A percentile compares a stretch with the other conserved stretches of the same genome.
phyloP scores from a whole-genome alignment of 768 basidiomycete species.

The Mycena rebaudengoi region DNA sequence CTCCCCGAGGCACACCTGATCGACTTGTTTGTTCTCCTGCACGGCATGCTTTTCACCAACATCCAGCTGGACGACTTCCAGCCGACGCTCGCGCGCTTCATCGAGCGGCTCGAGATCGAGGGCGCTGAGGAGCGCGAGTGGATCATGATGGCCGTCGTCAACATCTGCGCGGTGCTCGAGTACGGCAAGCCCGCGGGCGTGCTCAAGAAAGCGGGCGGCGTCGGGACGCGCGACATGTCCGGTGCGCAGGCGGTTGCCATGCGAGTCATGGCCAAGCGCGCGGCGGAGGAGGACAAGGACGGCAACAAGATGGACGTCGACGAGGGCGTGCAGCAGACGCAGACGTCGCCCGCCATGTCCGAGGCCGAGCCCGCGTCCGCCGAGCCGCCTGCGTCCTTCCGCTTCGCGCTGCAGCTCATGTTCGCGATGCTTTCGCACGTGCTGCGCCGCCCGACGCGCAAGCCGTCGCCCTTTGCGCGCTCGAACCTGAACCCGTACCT shows the following conservation, averaged over 20 bases:
- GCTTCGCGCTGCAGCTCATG: constrained; percentile 78
- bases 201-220: constrained; percentile 68
- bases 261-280: constrained; percentile 63
- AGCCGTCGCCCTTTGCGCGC: constrained; percentile 62
- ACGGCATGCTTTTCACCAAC: constrained; percentile 97
- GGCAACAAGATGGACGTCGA: constrained; percentile 75
- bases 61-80: constrained; percentile 94
- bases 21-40: constrained; percentile 90
- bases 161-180: constrained; percentile 84
- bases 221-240: constrained; percentile 49
- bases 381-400: constrained; percentile 73
- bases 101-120: constrained; percentile 87
- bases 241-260: constrained; percentile 45
- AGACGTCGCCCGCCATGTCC: constrained; percentile 42
- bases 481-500: constrained; percentile 86
- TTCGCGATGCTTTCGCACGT: constrained; percentile 81
- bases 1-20: constrained; percentile 76
- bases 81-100: constrained; percentile 80
- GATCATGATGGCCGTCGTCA: constrained; percentile 95
- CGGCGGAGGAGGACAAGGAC: constrained; percentile 47
- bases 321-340: constrained; percentile 46
- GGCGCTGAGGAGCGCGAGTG: constrained; percentile 86
- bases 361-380: constrained; percentile 38
- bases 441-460: constrained; percentile 69
- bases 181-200: constrained; percentile 83